Base-by-base conservation (phyloP, 768 basidiomycete genomes). In the Russula olivacea region DNA sequence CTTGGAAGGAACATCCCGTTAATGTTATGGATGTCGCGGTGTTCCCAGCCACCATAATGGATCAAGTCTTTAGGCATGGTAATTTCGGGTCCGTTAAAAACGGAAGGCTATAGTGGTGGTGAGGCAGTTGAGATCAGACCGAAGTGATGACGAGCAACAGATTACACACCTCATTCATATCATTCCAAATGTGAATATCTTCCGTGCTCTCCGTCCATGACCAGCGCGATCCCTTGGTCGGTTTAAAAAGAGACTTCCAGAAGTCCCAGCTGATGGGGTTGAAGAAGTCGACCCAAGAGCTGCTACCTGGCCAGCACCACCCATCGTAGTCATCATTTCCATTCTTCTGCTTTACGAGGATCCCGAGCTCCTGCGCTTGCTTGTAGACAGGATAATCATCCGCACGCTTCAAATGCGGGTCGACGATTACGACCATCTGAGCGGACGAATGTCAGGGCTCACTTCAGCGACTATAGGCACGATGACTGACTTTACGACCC, bases 21-120 rank as follows among this genome's bases (percentile, higher is more conserved):
- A 72, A 99, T 85, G 70, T 99, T 98, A 74, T 99, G 97, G 1
- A 99, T 75, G 71, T 98, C 97, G 53, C 97, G 87, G 71, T 99
- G 94, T 71, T 99, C 97, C 97, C 97, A 99, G 28, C 93, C 93
- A 34, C 89, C 92, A 69, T 93, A 77, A 71, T 98, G 95, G 48
- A 97, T 79, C 52, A 81, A 82, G 63, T 89, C 88, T 67, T 83
- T 83, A 3, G 83, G 84, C 81, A 88, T 83, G 38, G 85, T 85
- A 69, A 99, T 98, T 72, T 99, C 97, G 6, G 97, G 97, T 0
- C 96, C 97, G 68, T 98, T 96, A 79, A 99, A 99, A n/a, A 99
- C 86, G 12, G 95, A 88, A 1, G 97, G 97, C 92, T 91, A 59
- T 91, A 59, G n/a, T 32, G 28, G 43, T 71, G 66, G 23, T 73